These are phyloP conservation scores for Ophiostoma populinum DNA, from an alignment of 2,329 filamentous ascomycete species.

Conservation along the genomic window DNA sequence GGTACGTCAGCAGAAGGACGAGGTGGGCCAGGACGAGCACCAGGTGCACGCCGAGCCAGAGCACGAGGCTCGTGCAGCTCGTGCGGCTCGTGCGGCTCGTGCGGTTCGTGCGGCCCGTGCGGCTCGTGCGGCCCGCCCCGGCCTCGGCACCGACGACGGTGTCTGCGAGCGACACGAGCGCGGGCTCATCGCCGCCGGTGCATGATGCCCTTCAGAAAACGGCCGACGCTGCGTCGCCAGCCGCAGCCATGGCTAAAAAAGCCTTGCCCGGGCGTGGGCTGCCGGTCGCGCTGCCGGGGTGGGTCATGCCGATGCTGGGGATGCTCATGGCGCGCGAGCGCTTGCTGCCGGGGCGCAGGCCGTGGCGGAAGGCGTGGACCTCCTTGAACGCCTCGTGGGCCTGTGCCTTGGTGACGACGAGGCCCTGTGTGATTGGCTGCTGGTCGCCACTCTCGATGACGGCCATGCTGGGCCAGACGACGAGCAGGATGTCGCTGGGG, in stretches of 20 bases:
- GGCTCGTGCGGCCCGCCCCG: too few species aligned
- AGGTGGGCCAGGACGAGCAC: too few species aligned
- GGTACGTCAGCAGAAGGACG: too few species aligned
- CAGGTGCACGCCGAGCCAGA: too few species aligned
- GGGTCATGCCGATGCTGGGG: slow-evolving; percentile 4
- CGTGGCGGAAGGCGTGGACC: slow-evolving; percentile 3
- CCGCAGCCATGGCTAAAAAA: slow-evolving; percentile 8
- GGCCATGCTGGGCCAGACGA: slow-evolving; percentile 20
- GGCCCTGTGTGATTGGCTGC: slow-evolving; percentile 18
- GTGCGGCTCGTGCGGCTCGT: too few species aligned
- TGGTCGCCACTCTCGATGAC: slow-evolving; percentile 18
- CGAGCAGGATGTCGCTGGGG: slow-evolving; percentile 18
- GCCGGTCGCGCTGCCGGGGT: neutral
- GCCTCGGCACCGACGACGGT: too few species aligned
- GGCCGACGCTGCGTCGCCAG: slow-evolving; percentile 6
- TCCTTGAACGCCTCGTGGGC: slow-evolving; percentile 10
- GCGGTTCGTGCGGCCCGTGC: too few species aligned
- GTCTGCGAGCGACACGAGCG: too few species aligned
- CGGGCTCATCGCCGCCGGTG: neutral
- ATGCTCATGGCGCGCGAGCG: slow-evolving; percentile 10
- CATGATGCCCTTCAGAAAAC: slow-evolving; percentile 4
- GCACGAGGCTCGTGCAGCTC: too few species aligned
- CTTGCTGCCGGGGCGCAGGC: slow-evolving; percentile 3
- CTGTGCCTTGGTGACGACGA: slow-evolving; percentile 20
- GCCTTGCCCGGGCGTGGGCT: slow-evolving; percentile 3